Conservation (phyloP, 2,329 filamentous ascomycete species). For the Arthrobotrys conoides region DNA sequence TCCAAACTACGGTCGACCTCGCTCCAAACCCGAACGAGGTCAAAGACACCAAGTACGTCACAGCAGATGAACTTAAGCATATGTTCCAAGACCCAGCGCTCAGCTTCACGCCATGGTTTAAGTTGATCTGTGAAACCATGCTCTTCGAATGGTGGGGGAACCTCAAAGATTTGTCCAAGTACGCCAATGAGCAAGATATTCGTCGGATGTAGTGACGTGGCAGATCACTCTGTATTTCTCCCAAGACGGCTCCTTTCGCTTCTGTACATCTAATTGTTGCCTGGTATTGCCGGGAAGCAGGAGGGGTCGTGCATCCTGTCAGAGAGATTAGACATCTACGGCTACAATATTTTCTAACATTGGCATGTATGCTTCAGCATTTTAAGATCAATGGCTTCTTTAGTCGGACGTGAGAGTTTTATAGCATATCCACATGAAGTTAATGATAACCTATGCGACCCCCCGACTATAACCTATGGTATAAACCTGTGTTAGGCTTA, state of each 20-base stretch:
- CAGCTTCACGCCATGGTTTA: slow-evolving; percentile 98
- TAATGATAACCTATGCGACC: neutral
- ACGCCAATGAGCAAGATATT: slow-evolving; percentile 87
- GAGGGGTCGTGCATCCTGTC: slow-evolving; percentile 12
- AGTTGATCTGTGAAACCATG: slow-evolving; percentile 97
- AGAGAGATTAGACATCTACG: neutral
- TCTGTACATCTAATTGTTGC: slow-evolving; percentile 22
- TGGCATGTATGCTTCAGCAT: neutral
- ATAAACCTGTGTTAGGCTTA: neutral
- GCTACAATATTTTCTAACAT: neutral
- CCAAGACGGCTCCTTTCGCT: slow-evolving; percentile 5
- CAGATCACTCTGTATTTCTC: slow-evolving; percentile 21
- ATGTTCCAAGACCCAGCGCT: slow-evolving; percentile 86
- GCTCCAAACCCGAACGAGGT: slow-evolving; percentile 89
- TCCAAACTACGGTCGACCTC: slow-evolving; percentile 91
- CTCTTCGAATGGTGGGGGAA: slow-evolving; percentile 97
- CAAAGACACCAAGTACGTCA: slow-evolving; percentile 85
- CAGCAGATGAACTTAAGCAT: slow-evolving; percentile 82
- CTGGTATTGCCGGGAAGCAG: slow-evolving; percentile 2
- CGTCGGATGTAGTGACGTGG: slow-evolving; percentile 77
- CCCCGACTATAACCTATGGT: no score
- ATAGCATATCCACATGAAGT: neutral
- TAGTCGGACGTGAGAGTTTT: neutral
- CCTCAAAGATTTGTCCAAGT: slow-evolving; percentile 87
- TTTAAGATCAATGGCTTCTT: slow-evolving; percentile 4